A percentile compares a stretch with the other conserved stretches of the same genome.
phyloP scores from a whole-genome alignment of 257 asterid genomes.

The Nicotiana obtusifolia region DNA sequence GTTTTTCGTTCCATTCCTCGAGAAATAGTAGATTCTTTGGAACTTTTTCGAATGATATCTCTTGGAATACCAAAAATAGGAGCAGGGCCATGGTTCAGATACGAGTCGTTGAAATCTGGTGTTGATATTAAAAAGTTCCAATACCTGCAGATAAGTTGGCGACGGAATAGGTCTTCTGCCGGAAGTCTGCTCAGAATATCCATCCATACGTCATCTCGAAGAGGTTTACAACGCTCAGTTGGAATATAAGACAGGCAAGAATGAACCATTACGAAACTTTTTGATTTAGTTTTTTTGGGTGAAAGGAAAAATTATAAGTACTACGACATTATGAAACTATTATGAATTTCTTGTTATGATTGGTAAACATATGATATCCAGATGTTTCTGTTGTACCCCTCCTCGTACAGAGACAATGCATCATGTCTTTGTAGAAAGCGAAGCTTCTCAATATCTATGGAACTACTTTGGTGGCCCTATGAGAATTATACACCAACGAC shows the following conservation, averaged over 20 bases:
- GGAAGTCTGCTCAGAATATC: background rate
- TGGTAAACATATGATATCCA: no score
- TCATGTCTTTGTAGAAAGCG: no score
- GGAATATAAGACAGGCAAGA: background rate
- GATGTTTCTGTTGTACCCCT: no score
- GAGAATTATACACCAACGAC: no score
- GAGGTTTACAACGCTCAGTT: background rate
- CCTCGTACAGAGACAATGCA: no score
- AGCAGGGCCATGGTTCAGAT: background rate
- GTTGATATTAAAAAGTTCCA: background rate
- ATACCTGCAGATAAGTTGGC: background rate
- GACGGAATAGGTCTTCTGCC: background rate
- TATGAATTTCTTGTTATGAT: no score
- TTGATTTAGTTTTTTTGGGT: background rate
- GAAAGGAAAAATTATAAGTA: no score
- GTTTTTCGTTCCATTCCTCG: background rate
- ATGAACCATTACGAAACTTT: background rate
- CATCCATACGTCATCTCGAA: background rate
- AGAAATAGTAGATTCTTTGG: background rate
- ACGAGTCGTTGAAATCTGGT: background rate
- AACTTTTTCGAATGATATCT: background rate
- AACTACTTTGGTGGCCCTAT: no score
- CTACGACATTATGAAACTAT: no score
- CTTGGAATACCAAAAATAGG: background rate
- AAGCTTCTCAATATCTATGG: no score